Base-by-base conservation (phyloP, 2,329 filamentous ascomycete genomes). In the Chaetomiaceae sp. region DNA sequence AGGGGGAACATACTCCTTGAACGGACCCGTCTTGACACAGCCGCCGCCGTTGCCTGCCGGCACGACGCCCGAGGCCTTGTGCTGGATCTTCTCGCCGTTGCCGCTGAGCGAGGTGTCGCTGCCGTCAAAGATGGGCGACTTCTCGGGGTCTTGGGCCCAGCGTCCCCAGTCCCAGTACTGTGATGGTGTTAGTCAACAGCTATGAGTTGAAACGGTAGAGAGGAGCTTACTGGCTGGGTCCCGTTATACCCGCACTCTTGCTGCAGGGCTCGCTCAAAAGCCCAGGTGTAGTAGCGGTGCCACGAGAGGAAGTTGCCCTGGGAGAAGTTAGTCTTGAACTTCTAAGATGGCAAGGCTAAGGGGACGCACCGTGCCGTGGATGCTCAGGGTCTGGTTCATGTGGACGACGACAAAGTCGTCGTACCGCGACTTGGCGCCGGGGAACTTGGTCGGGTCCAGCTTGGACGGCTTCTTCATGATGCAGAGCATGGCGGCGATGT, bases 1-100 rank as follows among this genome's bases (percentile, higher is more conserved):
- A n/a, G n/a, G 11, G 12, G 23, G 4, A 6, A 60, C 65, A 39
- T 55, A 74, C 71, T 80, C 69, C 59, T 69, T 72, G 66, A 82
- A 80, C 0, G 79, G 79, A 0, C 79, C 79, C 0, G 65, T 68
- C 37, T 66, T 61, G 5, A 82, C 65, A 59, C 78, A 82, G 27
- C 79, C 81, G 40, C 81, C 81, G 9, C 81, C 81, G 8, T 71
- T 71, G n/a, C 77, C 80, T 0, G 73, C 72, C 3, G 75, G 76
- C 23, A 63, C 60, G 23, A 60, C 61, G 12, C 58, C 55, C 14
- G 62, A 59, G 11, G 63, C 59, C 45, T 50, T 58, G 53, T 68
- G 62, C 47, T 65, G 38, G 20, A 63, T 66, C 51, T 65, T 63
- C 12, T 65, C 55, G 20, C 78, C 78, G 54, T 81, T 74, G 19